These are phyloP conservation scores for Pleodorina starrii DNA, from an alignment of 139 green algal species.

Conservation along the genomic window DNA sequence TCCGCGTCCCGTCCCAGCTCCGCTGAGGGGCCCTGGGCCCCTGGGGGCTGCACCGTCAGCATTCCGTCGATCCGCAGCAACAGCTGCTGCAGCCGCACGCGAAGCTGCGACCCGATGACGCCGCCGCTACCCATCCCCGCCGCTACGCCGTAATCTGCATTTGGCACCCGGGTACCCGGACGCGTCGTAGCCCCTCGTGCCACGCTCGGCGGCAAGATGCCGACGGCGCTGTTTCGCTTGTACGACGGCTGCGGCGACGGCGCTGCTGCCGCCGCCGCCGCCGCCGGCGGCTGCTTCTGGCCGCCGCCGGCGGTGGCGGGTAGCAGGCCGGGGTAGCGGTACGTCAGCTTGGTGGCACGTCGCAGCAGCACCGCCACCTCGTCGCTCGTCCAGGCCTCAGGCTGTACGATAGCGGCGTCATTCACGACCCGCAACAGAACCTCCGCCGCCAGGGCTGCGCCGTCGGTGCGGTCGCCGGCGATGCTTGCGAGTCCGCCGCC, in stretches of 20 bases:
- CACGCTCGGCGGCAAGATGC: too few species aligned
- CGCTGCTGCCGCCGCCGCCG: background rate
- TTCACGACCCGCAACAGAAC: background rate
- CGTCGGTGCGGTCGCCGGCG: background rate
- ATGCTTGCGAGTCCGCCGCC: too few species aligned
- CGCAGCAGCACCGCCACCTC: slow-evolving; percentile 12
- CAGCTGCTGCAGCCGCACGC: slow-evolving; percentile 32
- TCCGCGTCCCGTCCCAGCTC: too few species aligned
- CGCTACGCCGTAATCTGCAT: too few species aligned
- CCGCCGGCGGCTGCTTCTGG: background rate
- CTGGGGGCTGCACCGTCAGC: too few species aligned
- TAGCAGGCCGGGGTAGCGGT: background rate
- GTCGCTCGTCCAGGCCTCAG: background rate
- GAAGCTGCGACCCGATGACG: background rate
- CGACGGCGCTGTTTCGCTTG: background rate
- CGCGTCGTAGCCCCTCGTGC: too few species aligned
- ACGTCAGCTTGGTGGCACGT: background rate
- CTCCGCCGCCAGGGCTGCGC: background rate
- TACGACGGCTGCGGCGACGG: too few species aligned
- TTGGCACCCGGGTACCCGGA: too few species aligned
- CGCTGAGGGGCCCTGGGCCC: too few species aligned
- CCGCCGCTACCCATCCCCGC: too few species aligned
- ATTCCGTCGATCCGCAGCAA: slow-evolving; percentile 24
- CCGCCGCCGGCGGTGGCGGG: background rate
- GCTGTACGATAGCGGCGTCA: background rate